Base-by-base conservation (phyloP, 192 early-diverging fungal genomes). In the Haplosporangium gracile region DNA sequence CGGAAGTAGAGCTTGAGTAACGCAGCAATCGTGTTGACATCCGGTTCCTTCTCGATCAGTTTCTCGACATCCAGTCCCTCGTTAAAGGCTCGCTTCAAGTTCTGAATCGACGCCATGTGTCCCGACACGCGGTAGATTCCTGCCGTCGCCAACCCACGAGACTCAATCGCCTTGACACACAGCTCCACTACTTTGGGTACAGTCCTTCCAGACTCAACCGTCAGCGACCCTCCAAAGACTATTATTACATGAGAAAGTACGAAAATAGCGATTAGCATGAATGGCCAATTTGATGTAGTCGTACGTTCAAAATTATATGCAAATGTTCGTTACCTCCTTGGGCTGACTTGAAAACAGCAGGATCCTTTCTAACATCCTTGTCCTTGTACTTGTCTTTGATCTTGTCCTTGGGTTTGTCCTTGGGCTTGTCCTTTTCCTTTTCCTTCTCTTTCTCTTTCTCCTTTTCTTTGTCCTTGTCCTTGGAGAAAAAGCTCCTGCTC, bases 1-100 rank as follows among this genome's bases (percentile, higher is more conserved):
- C 95, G 91, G 70, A 96, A 93, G 82, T 96, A 96, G 84, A 95
- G 87, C 80, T 96, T 96, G 3, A 96, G 82, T 34, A 96, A 75
- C 8, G 93, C 92, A 0, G 95, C 94, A 16, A 93, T 89, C 63
- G 91, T 93, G 65, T 94, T 94, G 45, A 96, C 91, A 80, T 96
- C 95, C n/a, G 84, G 90, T 39, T 93, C 91, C 75, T 93, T 84
- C 36, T 89, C 85, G 72, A 96, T 79, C 18, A 92, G 73, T 29
- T 77, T 51, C 45, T 91, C 91, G 2, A 88, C 91, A 24, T 90
- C 89, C 0, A 83, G 79, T 29, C 91, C 92, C 3, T 82, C 83
- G 72, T 94, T 92, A 53, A 94, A 92, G 74, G 89, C 72, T 34
- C 80, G 77, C 29, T 91, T 88, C 65, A 94, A 80, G 15, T 90